A percentile compares a stretch with the other conserved stretches of the same genome.
Evolutionary conservation across 495 filamentous ascomycete species (phyloP).

Genomic region (Talaromyces liani): DNA sequence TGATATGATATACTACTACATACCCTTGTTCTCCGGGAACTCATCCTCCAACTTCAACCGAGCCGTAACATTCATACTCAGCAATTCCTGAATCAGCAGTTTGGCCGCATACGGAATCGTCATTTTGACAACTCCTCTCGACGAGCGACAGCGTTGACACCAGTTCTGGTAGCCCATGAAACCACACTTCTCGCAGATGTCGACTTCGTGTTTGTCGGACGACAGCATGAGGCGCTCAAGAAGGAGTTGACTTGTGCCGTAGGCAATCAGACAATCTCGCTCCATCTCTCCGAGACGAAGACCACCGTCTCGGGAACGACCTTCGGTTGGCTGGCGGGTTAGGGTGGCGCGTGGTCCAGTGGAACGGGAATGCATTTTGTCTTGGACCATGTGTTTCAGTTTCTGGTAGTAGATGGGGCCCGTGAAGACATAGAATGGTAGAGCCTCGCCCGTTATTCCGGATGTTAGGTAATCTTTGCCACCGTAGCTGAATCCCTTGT

Average conservation of each 20-base stretch:
- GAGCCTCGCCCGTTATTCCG: conserved; percentile 87
- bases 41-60: conserved; percentile 82
- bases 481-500: conserved; percentile 87
- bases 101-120: conserved; percentile 99
- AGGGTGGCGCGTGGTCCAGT: conserved; percentile 84
- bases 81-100: conserved; percentile 88
- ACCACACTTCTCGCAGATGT: conserved; percentile 87
- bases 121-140: conserved; percentile 75
- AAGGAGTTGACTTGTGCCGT: conserved; percentile 85
- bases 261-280: conserved; percentile 93
- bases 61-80: conserved; percentile 95
- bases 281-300: conserved; percentile 98
- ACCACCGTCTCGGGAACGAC: conserved; percentile 85
- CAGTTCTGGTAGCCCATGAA: conserved; percentile 91
- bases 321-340: conserved; percentile 94
- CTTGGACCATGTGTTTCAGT: conserved; percentile 99
- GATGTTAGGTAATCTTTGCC: conserved; percentile 95
- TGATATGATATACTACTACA: conserved; percentile 18
- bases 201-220: conserved; percentile 81
- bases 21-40: conserved; percentile 57
- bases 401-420: conserved; percentile 99
- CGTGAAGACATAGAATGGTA: conserved; percentile 96
- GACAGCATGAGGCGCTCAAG: conserved; percentile 92
- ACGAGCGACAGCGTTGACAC: conserved; percentile 84
- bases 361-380: conserved; percentile 97